Conservation (phyloP, 2,329 filamentous ascomycete species). For the Trichoderma sp. region DNA sequence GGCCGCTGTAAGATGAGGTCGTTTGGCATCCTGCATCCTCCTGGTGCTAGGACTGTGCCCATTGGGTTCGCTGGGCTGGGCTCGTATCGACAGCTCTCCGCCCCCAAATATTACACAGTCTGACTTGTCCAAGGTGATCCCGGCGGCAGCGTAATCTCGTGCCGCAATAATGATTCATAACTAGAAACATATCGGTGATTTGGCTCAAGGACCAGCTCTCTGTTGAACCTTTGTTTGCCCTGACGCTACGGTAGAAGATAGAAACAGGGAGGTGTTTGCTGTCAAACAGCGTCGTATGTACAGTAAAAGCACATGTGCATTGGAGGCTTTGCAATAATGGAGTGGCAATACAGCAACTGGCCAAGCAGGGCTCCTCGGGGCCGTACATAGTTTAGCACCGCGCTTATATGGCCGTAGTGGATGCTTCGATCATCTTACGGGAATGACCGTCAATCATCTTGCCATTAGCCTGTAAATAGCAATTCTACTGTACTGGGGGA, state of each 20-base stretch:
- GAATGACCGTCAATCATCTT: slow-evolving; percentile 7
- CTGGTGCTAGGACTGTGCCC: background rate
- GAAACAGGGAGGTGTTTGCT: background rate
- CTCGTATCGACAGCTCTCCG: slow-evolving; percentile 5
- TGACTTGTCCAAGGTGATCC: slow-evolving; percentile 2
- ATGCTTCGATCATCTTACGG: slow-evolving; percentile 12
- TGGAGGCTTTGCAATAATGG: background rate
- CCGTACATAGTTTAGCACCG: background rate
- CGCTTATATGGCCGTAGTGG: background rate
- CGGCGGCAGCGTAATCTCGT: background rate
- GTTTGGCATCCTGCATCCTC: background rate
- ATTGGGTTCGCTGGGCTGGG: slow-evolving; percentile 27
- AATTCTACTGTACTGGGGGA: background rate
- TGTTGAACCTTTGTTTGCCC: background rate
- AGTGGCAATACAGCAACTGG: background rate
- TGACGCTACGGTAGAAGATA: background rate
- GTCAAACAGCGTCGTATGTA: background rate
- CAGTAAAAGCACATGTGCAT: background rate
- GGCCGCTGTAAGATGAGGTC: background rate
- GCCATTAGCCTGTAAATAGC: slow-evolving; percentile 5
- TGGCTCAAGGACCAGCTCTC: background rate
- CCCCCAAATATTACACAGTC: slow-evolving; percentile 3
- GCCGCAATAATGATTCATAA: background rate
- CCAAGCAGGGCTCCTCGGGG: background rate
- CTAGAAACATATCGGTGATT: background rate